Base-by-base conservation (phyloP, 768 basidiomycete species). In the Tephrocybe sp. region DNA sequence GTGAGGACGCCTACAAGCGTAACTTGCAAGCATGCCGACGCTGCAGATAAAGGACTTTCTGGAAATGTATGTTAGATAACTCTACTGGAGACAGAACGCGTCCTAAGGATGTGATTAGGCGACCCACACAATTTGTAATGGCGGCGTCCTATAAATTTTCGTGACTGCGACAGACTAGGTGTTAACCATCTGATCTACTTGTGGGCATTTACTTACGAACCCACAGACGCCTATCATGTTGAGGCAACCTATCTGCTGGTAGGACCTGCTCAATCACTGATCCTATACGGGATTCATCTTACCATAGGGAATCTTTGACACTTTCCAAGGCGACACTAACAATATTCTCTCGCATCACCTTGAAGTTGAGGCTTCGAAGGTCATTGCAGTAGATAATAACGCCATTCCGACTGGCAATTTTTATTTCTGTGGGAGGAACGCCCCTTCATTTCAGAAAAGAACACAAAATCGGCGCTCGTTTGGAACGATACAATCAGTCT, bases 181-280 rank as follows among this genome's bases (percentile, higher is more conserved):
- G 27, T 38, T 13, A 19, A 13, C 37, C 15, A n/a, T n/a, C n/a
- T n/a, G n/a, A 2, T 13, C 4, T 32, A 6, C 49, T 19, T 9
- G 8, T 16, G 12, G 5, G 27, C 5, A 28, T 5, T 22, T 9
- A 37, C 22, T 32, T n/a, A n/a, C n/a, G 9, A 36, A 16, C 26
- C 16, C n/a, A 9, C 39, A 72, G 72, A 82, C 80, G 2, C 80
- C 80, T 0, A 79, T 81, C 44, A 79, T 82, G 79, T 59, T 80
- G 24, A 79, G 79, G 0, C 77, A 77, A 48, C 80, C 82, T 53
- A 68, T 76, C 26, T 83, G 80, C 58, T 79, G 76, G 78, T 76
- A 35, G 15, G 62, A 35, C 9, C 44, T 8, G 25, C 28, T 24
- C 38, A 3, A n/a, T n/a, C n/a, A n/a, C n/a, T n/a, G n/a, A n/a